Base-by-base conservation (phyloP, 805 yeast species). In the Spathaspora arborariae region DNA sequence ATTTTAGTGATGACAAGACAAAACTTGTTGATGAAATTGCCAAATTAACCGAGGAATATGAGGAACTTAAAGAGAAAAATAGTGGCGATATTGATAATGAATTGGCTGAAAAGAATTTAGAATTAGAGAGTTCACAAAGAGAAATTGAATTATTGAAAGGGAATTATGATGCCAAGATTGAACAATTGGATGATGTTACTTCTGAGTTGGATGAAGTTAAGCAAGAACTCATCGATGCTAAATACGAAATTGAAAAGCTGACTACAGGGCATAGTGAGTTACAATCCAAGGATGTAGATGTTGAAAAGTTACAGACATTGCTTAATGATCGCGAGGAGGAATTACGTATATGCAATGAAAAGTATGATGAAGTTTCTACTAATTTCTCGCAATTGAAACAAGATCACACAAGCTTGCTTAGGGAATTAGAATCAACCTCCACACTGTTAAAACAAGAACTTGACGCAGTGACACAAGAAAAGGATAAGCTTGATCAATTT, bases 401-500 rank as follows among this genome's bases (percentile, higher is more conserved):
- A 11, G 37, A 19, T 35, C 22, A 19, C 7, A 20, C 22, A 11
- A 10, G 13, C 11, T 9, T 24, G 27, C 3, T 24, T 13, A 10
- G 8, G 18, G 35, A 30, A 15, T 15, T 30, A 13, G 16, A 30
- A 30, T 30, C 27, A 24, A 24, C 27, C 3, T 24, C 35, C 35
- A 30, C 5, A 13, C 35, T n/a, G 22, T n/a, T 27, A 16, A 22
- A 44, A 13, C 20, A 35, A 26, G 37, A 37, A 20, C 21, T 21
- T 5, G 21, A 37, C 8, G 27, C 10, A 24, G 33, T 18, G 5
- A 8, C 36, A 2, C 22, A 26, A 41, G 39, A 34, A 20, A 40
- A 41, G 36, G 40, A 21, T 9, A 26, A 33, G 10, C 34, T 42
- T 22, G 30, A 16, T 19, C 37, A 48, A 34, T n/a, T 48, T 4